Base-by-base conservation (phyloP, 2,329 filamentous ascomycete genomes). In the Penicillium nordicum region DNA sequence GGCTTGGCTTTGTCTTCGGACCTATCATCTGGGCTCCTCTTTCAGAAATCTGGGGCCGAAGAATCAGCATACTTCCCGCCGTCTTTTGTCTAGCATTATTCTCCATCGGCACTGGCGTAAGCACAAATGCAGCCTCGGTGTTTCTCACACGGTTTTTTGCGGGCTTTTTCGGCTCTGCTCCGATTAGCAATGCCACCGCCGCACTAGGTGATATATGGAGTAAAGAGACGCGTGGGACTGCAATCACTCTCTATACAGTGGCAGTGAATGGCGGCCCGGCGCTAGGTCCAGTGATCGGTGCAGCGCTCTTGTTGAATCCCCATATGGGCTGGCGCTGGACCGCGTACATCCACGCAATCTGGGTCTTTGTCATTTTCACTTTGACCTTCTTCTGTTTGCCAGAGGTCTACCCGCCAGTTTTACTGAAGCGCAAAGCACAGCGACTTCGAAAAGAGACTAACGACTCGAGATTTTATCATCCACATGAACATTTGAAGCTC, bases 321-420 rank as follows among this genome's bases (percentile, higher is more conserved):
- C 56, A 68, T 44, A 63, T 79, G 2, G 73, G 75, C n/a, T 79
- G 77, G 77, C 67, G 77, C 50, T 79, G 78, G 77, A 76, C 74
- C 0, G 74, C 73, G 48, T 79, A 79, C 54, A 72, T 79, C 41
- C 69, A 73, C 38, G 75, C 76, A 0, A 78, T 79, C 58, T 73
- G 72, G 62, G 72, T 69, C 10, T 72, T 70, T 55, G 52, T 66
- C 7, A 50, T 71, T 11, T 66, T 67, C 14, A 53, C 41, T 5
- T 36, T 69, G n/a, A 62, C 60, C 0, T 72, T 58, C 56, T 65
- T 70, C 48, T 68, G 63, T 49, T 63, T 78, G 49, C 74, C 74
- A 0, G 76, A 79, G 60, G 63, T 75, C 16, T 78, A 77, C 50
- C 63, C 67, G 1, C 72, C 72, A 2, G 70, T 76, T 0, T 62